Percentiles rank a stretch among this genome's conserved stretches.
Evolutionary conservation across 768 basidiomycete species (phyloP).

Genomic region (Pisolithus orientalis): DNA sequence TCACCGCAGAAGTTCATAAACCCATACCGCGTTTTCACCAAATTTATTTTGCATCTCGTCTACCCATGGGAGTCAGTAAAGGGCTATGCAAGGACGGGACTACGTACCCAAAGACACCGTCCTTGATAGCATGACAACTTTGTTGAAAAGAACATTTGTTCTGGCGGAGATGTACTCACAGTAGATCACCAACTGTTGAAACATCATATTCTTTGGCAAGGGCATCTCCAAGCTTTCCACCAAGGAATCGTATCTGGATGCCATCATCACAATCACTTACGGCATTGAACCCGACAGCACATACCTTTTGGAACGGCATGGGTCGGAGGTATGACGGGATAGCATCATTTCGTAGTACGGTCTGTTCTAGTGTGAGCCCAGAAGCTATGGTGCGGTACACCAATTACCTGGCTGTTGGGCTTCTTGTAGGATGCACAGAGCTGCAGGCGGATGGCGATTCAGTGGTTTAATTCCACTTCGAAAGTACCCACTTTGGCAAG

Average conservation of each 20-base stretch:
- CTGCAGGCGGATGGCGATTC: conserved; percentile 31
- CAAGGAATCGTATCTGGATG: conserved; percentile 81
- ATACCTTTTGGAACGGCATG: conserved; percentile 82
- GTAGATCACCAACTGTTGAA: conserved; percentile 82
- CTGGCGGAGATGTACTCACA: conserved; percentile 45
- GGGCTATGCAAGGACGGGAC: not conserved
- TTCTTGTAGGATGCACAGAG: conserved; percentile 90
- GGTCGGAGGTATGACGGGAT: conserved; percentile 82
- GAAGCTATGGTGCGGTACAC: not conserved
- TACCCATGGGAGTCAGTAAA: conserved; percentile 20
- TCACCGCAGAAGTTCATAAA: conserved; percentile 85
- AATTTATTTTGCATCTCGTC: conserved; percentile 78
- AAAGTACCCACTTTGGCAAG: conserved; percentile 69
- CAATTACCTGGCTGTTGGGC: conserved; percentile 70
- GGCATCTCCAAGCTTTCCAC: conserved; percentile 88
- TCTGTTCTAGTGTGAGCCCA: conserved; percentile 38
- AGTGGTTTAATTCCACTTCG: not conserved
- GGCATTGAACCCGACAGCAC: conserved; percentile 1
- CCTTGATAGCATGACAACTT: conserved; percentile 26
- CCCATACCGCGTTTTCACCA: conserved; percentile 82
- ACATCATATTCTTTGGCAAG: conserved; percentile 85
- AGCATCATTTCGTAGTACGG: conserved; percentile 73
- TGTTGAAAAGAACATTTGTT: conserved; percentile 1
- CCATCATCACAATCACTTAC: not conserved
- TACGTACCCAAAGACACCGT: conserved; percentile 49